A percentile compares a stretch with the other conserved stretches of the same genome.
Evolutionary conservation across 805 yeast species (phyloP).

Genomic region (Saccharomycopsis synnaedendra): DNA sequence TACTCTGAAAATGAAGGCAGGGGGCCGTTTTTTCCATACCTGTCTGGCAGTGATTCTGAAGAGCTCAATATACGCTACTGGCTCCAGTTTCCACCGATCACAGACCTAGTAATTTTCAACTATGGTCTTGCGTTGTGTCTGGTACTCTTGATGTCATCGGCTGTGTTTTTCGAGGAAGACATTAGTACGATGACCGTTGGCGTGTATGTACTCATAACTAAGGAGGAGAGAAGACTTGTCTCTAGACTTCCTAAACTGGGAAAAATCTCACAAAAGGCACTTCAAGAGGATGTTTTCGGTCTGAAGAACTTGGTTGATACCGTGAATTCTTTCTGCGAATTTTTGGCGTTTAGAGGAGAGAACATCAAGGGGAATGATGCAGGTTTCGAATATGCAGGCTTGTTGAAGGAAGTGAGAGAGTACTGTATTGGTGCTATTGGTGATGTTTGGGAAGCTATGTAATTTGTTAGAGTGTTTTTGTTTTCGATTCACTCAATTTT

Average conservation of each 20-base stretch:
- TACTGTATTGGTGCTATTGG: slow-evolving; percentile 5
- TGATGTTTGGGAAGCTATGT: background rate
- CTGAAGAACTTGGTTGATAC: background rate
- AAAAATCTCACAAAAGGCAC: no score
- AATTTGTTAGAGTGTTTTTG: no score
- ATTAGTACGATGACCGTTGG: background rate
- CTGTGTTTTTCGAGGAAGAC: background rate
- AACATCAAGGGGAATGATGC: background rate
- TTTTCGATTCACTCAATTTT: no score
- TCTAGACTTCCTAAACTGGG: no score
- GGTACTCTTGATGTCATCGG: background rate
- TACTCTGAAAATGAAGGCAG: no score
- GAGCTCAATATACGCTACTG: background rate
- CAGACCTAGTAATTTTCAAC: background rate
- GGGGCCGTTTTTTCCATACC: no score
- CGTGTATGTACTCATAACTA: background rate
- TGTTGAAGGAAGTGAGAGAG: slow-evolving; percentile 5
- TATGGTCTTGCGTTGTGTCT: background rate
- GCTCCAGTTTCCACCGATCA: background rate
- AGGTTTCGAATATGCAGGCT: background rate
- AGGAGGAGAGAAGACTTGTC: no score
- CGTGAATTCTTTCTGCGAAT: slow-evolving; percentile 4
- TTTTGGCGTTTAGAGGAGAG: slow-evolving; percentile 6
- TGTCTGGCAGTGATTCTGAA: no score
- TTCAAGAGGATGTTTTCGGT: background rate